Conservation (phyloP, 805 yeast genomes). For the Teunomyces aglyptinius region DNA sequence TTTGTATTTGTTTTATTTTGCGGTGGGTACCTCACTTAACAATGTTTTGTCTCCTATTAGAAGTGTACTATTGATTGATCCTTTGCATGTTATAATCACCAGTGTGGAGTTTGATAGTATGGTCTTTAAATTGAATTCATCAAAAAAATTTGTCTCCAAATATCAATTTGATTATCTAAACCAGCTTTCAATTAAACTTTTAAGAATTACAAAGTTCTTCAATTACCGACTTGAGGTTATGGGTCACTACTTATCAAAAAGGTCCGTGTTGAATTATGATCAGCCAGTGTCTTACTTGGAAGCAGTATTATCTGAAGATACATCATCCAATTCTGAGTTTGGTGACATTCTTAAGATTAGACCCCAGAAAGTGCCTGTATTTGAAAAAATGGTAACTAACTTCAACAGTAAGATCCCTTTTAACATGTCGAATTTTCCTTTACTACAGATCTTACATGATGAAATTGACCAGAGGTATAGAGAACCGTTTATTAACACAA, state of each 20-base stretch:
- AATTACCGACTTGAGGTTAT: slow-evolving; percentile 28
- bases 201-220: slow-evolving; percentile 33
- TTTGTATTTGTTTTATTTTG: slow-evolving; percentile 33
- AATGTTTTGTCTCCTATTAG: slow-evolving; percentile 36
- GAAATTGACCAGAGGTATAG: slow-evolving; percentile 2
- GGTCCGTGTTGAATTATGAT: slow-evolving; percentile 16
- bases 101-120: slow-evolving; percentile 26
- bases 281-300: slow-evolving; percentile 10
- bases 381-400: slow-evolving; percentile 17
- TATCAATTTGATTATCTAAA: slow-evolving; percentile 21
- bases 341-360: slow-evolving; percentile 16
- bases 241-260: slow-evolving; percentile 21
- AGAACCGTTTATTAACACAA: background rate
- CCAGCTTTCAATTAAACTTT: slow-evolving; percentile 23
- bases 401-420: slow-evolving; percentile 13
- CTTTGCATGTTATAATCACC: slow-evolving; percentile 32
- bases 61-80: slow-evolving; percentile 33
- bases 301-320: slow-evolving; percentile 6
- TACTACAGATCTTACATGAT: slow-evolving; percentile 11
- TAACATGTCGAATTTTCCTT: slow-evolving; percentile 17
- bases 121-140: slow-evolving; percentile 16
- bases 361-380: slow-evolving; percentile 15
- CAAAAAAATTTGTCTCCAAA: slow-evolving; percentile 3
- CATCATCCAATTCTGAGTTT: slow-evolving; percentile 7
- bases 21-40: slow-evolving; percentile 32